Conservation (phyloP, 1,284 basidiomycete genomes). For the Agaricales sp. region DNA sequence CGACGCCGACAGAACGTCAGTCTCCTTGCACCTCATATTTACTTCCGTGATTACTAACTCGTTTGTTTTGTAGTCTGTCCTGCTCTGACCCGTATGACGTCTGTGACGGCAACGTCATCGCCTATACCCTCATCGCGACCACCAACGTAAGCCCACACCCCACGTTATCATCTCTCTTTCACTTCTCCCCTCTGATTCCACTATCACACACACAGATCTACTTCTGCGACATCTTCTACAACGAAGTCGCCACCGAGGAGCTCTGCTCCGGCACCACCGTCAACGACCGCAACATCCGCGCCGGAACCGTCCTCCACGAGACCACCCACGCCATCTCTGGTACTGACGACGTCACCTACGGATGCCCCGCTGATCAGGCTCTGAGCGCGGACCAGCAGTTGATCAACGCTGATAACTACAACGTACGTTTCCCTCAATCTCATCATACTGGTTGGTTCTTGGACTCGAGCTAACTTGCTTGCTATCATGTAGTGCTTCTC, state of each 20-base stretch:
- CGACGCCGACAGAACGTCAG: constrained; percentile 22
- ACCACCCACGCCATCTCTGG: constrained; percentile 12
- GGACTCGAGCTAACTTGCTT: background rate
- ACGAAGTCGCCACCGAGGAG: constrained; percentile 9
- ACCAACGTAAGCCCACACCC: constrained; percentile 22
- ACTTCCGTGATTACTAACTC: background rate
- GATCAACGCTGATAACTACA: constrained; percentile 13
- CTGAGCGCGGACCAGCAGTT: constrained; percentile 9
- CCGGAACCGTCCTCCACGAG: constrained; percentile 15
- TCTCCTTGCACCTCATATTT: constrained; percentile 7
- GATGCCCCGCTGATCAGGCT: constrained; percentile 12
- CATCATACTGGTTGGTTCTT: background rate
- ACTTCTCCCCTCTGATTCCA: background rate
- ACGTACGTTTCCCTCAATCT: constrained; percentile 12
- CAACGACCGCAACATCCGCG: constrained; percentile 13
- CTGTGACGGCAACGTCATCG: constrained; percentile 26
- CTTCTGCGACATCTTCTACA: constrained; percentile 15
- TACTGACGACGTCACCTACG: constrained; percentile 12
- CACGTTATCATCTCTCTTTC: too few species aligned
- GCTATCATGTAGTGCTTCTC: constrained; percentile 26
- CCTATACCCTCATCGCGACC: constrained; percentile 26
- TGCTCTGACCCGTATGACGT: constrained; percentile 21
- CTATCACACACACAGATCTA: constrained; percentile 11
- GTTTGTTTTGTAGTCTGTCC: constrained; percentile 17
- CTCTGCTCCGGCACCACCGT: constrained; percentile 14